Conservation (phyloP, 75 land plant species). For the Cryptomeria japonica region DNA sequence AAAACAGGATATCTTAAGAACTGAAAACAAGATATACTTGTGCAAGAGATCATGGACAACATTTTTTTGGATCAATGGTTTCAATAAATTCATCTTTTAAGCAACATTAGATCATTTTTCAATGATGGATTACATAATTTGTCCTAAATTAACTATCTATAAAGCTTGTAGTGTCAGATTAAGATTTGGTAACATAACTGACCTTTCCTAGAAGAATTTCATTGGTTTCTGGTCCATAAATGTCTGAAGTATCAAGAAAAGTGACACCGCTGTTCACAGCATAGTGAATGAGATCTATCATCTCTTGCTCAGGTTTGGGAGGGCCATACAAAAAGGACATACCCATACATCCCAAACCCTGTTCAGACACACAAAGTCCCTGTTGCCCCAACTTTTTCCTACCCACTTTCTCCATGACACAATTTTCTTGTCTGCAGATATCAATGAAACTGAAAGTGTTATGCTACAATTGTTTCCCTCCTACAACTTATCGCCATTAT, state of each 20-base stretch:
- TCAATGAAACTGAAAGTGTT: not conserved
- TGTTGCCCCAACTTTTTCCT: slow-evolving; percentile 30
- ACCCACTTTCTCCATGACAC: not conserved
- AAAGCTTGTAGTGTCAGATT: too few species aligned
- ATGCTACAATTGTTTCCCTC: too few species aligned
- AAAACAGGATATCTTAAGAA: not conserved
- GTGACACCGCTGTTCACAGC: slow-evolving; percentile 23
- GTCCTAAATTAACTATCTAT: too few species aligned
- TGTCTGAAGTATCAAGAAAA: slow-evolving; percentile 28
- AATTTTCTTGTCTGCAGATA: not conserved
- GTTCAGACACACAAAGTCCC: slow-evolving; percentile 33
- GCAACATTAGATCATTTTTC: too few species aligned
- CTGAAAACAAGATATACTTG: too few species aligned
- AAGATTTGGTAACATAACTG: not conserved
- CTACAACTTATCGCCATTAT: too few species aligned
- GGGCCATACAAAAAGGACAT: slow-evolving; percentile 36
- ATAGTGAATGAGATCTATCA: slow-evolving; percentile 5
- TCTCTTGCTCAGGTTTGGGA: too few species aligned
- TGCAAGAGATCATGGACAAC: too few species aligned
- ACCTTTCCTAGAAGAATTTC: slow-evolving; percentile 26
- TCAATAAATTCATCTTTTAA: too few species aligned
- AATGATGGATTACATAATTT: too few species aligned
- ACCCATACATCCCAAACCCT: slow-evolving; percentile 39
- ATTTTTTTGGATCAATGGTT: too few species aligned
- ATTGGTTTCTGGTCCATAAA: slow-evolving; percentile 17